These are phyloP conservation scores for Podaxis carcinomalis DNA, from an alignment of 768 basidiomycete genomes.

Conservation along the genomic window DNA sequence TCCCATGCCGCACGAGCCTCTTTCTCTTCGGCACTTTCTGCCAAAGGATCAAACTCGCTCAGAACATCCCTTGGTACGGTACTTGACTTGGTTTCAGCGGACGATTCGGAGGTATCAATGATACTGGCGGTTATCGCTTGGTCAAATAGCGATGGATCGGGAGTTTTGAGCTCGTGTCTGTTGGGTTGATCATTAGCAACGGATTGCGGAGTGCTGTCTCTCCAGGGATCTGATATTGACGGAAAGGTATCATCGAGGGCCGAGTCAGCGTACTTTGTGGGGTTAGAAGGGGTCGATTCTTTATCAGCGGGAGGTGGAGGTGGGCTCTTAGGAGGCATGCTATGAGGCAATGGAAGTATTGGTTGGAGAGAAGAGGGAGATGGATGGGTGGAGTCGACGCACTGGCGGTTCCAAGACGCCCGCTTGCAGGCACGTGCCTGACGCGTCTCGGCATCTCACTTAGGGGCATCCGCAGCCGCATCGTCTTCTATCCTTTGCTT, in stretches of 20 bases:
- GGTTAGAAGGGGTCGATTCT: neutral
- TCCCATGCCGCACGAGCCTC: conserved; percentile 66
- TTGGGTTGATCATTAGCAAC: conserved; percentile 14
- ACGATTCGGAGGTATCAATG: conserved; percentile 21
- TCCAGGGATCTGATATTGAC: conserved; percentile 37
- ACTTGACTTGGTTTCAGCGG: conserved; percentile 17
- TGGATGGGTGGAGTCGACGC: neutral
- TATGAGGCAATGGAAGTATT: conserved; percentile 1
- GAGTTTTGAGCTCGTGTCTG: conserved; percentile 24
- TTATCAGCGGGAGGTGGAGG: neutral
- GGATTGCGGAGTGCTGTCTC: conserved; percentile 19
- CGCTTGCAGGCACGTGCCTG: conserved; percentile 9
- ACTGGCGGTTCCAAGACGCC: neutral
- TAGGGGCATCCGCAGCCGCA: neutral
- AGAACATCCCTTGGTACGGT: conserved; percentile 38
- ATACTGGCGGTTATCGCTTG: conserved; percentile 34
- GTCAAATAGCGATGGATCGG: conserved; percentile 42
- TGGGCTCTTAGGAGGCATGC: neutral
- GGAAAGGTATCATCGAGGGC: conserved; percentile 15
- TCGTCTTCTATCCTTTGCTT: neutral
- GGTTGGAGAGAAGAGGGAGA: neutral
- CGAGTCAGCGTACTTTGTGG: neutral
- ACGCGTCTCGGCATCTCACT: conserved; percentile 8
- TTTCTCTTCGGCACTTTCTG: conserved; percentile 44
- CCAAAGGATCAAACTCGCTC: conserved; percentile 67